A percentile compares a stretch with the other conserved stretches of the same genome.
These are phyloP conservation scores for Geranomyces michiganensis DNA, from an alignment of 192 early-diverging fungal species.

Conservation along the genomic window DNA sequence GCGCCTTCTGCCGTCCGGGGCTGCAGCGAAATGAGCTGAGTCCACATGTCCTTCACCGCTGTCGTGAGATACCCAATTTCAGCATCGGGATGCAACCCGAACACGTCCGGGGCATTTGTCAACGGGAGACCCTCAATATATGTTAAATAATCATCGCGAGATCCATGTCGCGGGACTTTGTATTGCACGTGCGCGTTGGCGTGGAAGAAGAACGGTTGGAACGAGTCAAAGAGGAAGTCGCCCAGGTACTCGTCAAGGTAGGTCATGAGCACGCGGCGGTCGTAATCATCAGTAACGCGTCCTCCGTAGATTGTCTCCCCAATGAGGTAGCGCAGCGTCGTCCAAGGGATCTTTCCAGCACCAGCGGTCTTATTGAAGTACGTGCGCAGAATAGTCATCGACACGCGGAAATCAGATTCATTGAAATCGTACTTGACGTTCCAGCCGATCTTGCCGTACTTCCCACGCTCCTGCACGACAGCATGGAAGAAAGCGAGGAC, in stretches of 20 bases:
- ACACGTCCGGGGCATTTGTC: conserved; percentile 65
- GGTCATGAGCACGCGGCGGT: conserved; percentile 60
- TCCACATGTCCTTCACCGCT: conserved; percentile 69
- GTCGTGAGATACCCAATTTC: conserved; percentile 67
- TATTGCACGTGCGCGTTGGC: conserved; percentile 54
- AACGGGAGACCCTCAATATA: conserved; percentile 63
- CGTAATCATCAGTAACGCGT: conserved; percentile 67
- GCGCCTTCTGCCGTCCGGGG: conserved; percentile 60
- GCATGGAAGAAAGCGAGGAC: conserved; percentile 67
- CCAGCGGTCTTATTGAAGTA: conserved; percentile 66
- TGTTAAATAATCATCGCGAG: conserved; percentile 57
- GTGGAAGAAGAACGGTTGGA: conserved; percentile 67
- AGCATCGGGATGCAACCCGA: conserved; percentile 67
- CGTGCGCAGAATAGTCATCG: conserved; percentile 56
- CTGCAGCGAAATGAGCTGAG: conserved; percentile 61
- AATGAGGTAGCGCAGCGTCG: conserved; percentile 62
- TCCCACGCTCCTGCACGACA: conserved; percentile 65
- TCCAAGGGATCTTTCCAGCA: conserved; percentile 63
- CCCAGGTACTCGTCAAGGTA: conserved; percentile 68
- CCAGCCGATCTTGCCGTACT: conserved; percentile 69
- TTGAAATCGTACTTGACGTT: conserved; percentile 70
- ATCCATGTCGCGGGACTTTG: conserved; percentile 50
- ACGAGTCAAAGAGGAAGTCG: conserved; percentile 65
- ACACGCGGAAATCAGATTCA: conserved; percentile 64
- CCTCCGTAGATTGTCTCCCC: conserved; percentile 71